Percentiles rank a stretch among this genome's conserved stretches.
phyloP scores from a whole-genome alignment of 345 rosid genomes.

The Acer yangbiense region DNA sequence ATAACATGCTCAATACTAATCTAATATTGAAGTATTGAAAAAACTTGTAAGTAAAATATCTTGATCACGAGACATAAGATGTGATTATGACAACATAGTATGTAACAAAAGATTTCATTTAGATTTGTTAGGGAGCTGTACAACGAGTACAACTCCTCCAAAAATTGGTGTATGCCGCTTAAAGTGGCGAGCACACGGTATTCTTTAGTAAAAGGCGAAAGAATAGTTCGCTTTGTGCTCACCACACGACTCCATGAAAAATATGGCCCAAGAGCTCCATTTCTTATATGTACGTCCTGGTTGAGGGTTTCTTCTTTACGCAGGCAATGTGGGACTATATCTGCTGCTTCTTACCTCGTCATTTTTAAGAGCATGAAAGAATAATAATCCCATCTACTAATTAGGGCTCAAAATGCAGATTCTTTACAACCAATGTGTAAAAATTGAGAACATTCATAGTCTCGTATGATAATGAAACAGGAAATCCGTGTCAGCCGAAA shows the following conservation, averaged over 20 bases:
- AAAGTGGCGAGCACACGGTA: constrained; percentile 34
- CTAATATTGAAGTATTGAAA: too few species aligned
- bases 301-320: neutral
- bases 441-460: too few species aligned
- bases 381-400: too few species aligned
- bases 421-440: too few species aligned
- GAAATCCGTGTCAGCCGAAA: too few species aligned
- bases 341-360: neutral
- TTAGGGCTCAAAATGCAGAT: too few species aligned
- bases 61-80: too few species aligned
- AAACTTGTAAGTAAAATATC: too few species aligned
- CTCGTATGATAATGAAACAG: too few species aligned
- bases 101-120: too few species aligned
- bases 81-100: too few species aligned
- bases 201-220: constrained; percentile 70
- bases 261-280: fast-evolving
- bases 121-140: neutral
- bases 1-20: too few species aligned
- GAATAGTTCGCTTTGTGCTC: constrained; percentile 49
- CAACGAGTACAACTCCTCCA: neutral
- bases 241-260: constrained; percentile 23
- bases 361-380: neutral
- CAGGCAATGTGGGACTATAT: neutral
- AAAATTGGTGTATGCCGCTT: constrained; percentile 19
- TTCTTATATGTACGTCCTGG: neutral